Percentiles rank a stretch among this genome's conserved stretches.
Conservation (phyloP, 2,329 filamentous ascomycete genomes). For the Cladosporium halotolerans region DNA sequence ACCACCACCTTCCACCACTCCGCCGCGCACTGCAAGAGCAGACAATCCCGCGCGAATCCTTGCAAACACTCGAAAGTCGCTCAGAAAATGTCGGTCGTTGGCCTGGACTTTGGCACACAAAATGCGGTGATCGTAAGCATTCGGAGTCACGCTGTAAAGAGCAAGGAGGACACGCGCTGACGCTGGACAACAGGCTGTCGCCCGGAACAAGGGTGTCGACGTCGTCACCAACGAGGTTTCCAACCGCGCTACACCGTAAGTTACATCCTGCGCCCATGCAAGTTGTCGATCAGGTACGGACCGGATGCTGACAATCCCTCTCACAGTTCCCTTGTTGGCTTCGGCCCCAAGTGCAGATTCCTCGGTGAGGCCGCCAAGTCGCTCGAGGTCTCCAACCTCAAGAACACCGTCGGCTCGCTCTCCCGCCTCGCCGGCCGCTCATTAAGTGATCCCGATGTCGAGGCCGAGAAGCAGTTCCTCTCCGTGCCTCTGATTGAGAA, state of each 20-base stretch:
- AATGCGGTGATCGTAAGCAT: constrained; percentile 75
- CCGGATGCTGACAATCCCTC: constrained; percentile 12
- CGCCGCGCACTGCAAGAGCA: neutral
- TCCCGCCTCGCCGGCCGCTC: constrained; percentile 87
- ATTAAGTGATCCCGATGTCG: constrained; percentile 83
- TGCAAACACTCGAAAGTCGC: neutral
- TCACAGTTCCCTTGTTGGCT: constrained; percentile 80
- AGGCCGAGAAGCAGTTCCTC: constrained; percentile 87
- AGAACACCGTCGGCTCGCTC: constrained; percentile 91
- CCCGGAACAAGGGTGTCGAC: constrained; percentile 97
- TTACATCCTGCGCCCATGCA: constrained; percentile 25
- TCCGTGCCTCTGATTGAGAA: constrained; percentile 81
- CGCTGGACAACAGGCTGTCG: constrained; percentile 48
- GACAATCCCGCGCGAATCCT: neutral
- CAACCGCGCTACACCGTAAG: constrained; percentile 95
- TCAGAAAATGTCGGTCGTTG: constrained; percentile 40
- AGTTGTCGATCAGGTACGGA: constrained; percentile 15
- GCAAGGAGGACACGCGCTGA: constrained; percentile 12
- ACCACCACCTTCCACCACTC: neutral
- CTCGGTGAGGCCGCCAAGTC: constrained; percentile 95
- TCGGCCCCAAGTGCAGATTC: constrained; percentile 88
- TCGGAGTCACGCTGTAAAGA: neutral
- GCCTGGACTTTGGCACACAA: constrained; percentile 91
- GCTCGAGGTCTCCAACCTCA: constrained; percentile 98
- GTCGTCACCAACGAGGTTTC: constrained; percentile 99